These are phyloP conservation scores for Penicillium egyptiacum DNA, from an alignment of 495 filamentous ascomycete genomes.

Conservation along the genomic window DNA sequence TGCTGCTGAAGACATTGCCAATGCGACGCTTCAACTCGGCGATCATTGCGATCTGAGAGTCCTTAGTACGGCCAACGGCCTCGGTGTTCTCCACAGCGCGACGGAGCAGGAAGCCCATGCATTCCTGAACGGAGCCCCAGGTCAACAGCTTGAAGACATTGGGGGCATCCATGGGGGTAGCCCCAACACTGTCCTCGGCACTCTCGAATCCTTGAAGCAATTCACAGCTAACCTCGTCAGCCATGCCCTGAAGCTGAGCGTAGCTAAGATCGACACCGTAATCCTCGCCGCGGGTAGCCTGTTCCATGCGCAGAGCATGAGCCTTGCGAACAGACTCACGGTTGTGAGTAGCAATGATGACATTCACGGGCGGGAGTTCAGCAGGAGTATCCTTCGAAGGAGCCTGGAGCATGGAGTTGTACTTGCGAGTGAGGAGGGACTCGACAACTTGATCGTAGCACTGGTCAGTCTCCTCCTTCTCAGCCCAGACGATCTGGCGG, in stretches of 20 bases:
- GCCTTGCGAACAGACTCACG: constrained; percentile 74
- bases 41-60: constrained; percentile 72
- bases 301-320: constrained; percentile 55
- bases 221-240: constrained; percentile 87
- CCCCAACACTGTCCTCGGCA: constrained; percentile 24
- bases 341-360: constrained; percentile 93
- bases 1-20: constrained; percentile 40
- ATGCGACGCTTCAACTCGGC: constrained; percentile 66
- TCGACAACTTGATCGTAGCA: constrained; percentile 64
- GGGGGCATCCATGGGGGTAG: constrained; percentile 43
- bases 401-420: constrained; percentile 51
- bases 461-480: constrained; percentile 77
- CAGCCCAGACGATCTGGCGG: constrained; percentile 71
- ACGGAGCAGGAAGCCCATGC: constrained; percentile 86
- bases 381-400: constrained; percentile 28
- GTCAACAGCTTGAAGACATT: constrained; percentile 85
- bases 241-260: constrained; percentile 95
- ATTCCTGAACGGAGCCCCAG: constrained; percentile 90
- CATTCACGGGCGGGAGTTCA: constrained; percentile 61
- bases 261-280: constrained; percentile 66
- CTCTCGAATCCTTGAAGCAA: constrained; percentile 59
- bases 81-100: constrained; percentile 91
- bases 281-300: constrained; percentile 42
- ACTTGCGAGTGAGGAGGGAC: constrained; percentile 55
- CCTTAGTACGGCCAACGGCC: constrained; percentile 73